These are phyloP conservation scores for Euphrasia arctica DNA, from an alignment of 305 asterid genomes.

Conservation along the genomic window DNA sequence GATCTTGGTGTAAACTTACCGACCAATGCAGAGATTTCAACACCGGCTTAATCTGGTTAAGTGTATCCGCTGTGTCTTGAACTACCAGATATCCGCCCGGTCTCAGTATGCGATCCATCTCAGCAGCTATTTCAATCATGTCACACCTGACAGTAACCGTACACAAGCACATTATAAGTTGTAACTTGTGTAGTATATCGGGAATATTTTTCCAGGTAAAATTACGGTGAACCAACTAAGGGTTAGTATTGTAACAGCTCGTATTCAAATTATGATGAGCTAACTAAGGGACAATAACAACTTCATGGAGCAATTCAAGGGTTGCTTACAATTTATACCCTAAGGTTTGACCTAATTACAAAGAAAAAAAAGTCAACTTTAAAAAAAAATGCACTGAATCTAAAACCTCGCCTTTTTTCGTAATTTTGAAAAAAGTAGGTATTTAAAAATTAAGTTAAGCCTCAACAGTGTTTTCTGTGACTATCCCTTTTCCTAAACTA, in stretches of 20 bases:
- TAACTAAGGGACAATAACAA: background rate
- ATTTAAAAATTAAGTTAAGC: too few species aligned
- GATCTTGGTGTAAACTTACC: conserved; percentile 51
- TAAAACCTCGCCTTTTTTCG: background rate
- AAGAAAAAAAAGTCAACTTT: background rate
- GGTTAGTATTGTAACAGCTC: background rate
- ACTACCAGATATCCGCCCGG: conserved; percentile 83
- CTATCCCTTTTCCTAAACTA: background rate
- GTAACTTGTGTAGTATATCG: background rate
- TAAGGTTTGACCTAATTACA: background rate
- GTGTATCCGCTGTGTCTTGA: conserved; percentile 60
- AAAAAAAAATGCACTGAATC: background rate
- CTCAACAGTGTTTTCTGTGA: too few species aligned
- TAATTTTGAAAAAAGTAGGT: too few species aligned
- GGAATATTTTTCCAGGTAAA: background rate
- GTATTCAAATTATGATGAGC: background rate
- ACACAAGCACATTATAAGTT: conserved; percentile 8
- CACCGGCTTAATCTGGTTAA: conserved; percentile 47
- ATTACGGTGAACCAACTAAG: background rate
- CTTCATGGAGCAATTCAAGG: too few species aligned
- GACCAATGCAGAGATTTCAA: conserved; percentile 84
- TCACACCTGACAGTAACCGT: conserved; percentile 57
- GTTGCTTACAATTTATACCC: too few species aligned
- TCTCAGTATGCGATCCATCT: conserved; percentile 80
- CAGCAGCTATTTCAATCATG: conserved; percentile 61